Evolutionary conservation across 1,284 basidiomycete species (phyloP).

Genomic region (Moesziomyces parantarcticus): DNA sequence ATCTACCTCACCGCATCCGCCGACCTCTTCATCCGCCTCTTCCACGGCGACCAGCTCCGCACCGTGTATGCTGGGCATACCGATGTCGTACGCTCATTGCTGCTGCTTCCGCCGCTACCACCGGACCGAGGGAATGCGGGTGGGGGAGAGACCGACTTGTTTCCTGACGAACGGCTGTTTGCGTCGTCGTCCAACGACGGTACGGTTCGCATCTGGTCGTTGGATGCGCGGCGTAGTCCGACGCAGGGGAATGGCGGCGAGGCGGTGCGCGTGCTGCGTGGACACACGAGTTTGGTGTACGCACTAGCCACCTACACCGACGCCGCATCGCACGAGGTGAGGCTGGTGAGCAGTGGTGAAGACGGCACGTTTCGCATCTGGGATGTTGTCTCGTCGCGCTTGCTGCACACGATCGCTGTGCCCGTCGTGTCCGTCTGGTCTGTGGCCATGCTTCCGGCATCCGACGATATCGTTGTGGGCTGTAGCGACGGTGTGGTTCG

Average conservation of each 20-base stretch:
- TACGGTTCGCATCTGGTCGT: conserved; percentile 40
- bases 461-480: conserved; percentile 43
- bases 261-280: conserved; percentile 25
- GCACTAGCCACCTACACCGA: conserved; percentile 16
- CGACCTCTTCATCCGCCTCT: conserved; percentile 52
- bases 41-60: conserved; percentile 40
- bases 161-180: conserved; percentile 28
- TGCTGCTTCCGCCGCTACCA: conserved; percentile 13
- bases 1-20: conserved; percentile 51
- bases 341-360: conserved; percentile 42
- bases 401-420: conserved; percentile 24
- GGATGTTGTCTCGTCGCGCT: conserved; percentile 23
- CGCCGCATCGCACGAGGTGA: background rate
- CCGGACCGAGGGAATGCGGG: background rate
- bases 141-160: background rate
- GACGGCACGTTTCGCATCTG: conserved; percentile 44
- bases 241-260: conserved; percentile 44
- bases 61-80: conserved; percentile 46
- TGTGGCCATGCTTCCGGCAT: conserved; percentile 28
- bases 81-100: conserved; percentile 46
- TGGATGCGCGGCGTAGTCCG: conserved; percentile 32
- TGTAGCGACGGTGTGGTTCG: conserved; percentile 45
- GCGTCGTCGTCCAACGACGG: conserved; percentile 44
- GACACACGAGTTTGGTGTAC: conserved; percentile 44
- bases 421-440: conserved; percentile 49